Base-by-base conservation (phyloP, 306 rosid genomes). In the Medicago truncatula region DNA sequence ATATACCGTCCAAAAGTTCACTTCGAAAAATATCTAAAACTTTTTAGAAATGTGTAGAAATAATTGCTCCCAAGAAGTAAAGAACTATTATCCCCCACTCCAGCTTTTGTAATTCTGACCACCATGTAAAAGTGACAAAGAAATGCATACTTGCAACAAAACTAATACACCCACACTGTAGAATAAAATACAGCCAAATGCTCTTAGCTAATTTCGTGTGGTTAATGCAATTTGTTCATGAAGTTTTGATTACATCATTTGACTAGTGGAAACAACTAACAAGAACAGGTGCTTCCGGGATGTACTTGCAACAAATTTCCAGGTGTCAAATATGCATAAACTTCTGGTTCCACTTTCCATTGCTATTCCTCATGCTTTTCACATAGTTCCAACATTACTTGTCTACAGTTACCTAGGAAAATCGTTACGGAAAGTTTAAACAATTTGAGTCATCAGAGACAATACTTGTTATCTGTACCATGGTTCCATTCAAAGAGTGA, bases 351-450 rank as follows among this genome's bases (percentile, higher is more conserved):
- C 93, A 80, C 91, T 86, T 87, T 95, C 85, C 91, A 89, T 86
- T 95, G 85, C 80, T 85, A 90, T 79, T 89, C 98, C 87, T 92
- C 89, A 1, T 87, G 89, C 79, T 87, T 89, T 75, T 89, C 96
- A 70, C 97, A 90, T 52, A 66, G 93, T 75, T 63, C 82, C 78
- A 85, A 65, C 80, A 90, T 69, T 79, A 92, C 97, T 85, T 28
- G 95, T 82, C 97, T 94, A 77, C 78, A 85, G 69, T 52, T 31
- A 47, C 62, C 74, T 79, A 6, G 40, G 61, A 65, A 57, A 80
- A 20, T 70, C n/a, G 34, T 44, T 2, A 46, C 67, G n/a, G 8
- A 67, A 39, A 56, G 50, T 11, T 39, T 39, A 61, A 36, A 40
- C 61, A 52, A 58, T 67, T 40, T 36, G 23, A 71, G 68, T 67